These are phyloP conservation scores for Alnus rubra DNA, from an alignment of 306 rosid species.

Conservation along the genomic window DNA sequence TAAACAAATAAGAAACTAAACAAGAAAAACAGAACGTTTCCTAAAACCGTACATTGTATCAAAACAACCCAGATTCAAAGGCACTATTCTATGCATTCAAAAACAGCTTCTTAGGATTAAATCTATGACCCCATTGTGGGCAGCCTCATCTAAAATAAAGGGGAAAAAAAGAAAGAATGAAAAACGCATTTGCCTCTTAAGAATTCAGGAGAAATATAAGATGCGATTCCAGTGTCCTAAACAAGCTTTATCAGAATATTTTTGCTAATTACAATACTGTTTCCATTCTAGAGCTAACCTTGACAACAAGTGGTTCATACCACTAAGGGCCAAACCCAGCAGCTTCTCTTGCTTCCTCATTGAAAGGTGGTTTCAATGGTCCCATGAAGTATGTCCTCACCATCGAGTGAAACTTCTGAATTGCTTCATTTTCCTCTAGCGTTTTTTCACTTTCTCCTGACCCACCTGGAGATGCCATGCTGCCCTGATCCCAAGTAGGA, in stretches of 20 bases:
- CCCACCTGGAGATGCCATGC: slow-evolving; percentile 17
- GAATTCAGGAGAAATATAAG: neutral
- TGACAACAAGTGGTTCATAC: slow-evolving; percentile 85
- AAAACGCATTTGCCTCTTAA: neutral
- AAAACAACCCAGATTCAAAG: neutral
- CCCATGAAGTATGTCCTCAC: slow-evolving; percentile 76
- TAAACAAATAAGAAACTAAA: too few relatives aligned
- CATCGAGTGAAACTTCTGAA: slow-evolving; percentile 59
- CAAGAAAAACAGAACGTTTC: too few relatives aligned
- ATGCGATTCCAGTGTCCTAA: neutral
- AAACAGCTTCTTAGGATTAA: neutral
- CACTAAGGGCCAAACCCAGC: slow-evolving; percentile 85
- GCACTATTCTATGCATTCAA: neutral
- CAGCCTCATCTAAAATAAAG: neutral
- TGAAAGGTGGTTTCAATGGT: slow-evolving; percentile 88
- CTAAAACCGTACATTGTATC: neutral
- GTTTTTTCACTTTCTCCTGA: slow-evolving; percentile 22
- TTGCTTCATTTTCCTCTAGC: slow-evolving; percentile 41
- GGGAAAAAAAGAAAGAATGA: too few relatives aligned
- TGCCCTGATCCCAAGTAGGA: slow-evolving; percentile 15
- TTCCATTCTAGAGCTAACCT: slow-evolving; percentile 20
- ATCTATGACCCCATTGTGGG: neutral
- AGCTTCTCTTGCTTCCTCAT: slow-evolving; percentile 70
- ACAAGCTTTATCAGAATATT: neutral
- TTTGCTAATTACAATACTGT: neutral